Evolutionary conservation across 1,284 basidiomycete genomes (phyloP).

Genomic region (Porogramme epimiltina): DNA sequence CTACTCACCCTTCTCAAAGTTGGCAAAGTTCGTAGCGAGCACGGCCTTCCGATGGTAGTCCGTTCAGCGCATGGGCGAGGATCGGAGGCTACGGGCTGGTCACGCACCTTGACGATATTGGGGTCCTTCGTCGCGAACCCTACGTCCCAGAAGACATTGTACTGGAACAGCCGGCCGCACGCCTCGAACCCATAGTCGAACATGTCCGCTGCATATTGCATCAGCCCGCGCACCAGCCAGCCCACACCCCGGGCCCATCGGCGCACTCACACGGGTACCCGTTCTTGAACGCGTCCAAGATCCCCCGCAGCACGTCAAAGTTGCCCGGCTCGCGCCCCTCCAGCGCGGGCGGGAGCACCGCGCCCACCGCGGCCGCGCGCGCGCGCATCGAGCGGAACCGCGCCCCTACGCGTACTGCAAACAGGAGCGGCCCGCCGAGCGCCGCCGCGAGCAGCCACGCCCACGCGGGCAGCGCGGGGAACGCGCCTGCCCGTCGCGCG

Average conservation of each 20-base stretch:
- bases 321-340: conserved; percentile 19
- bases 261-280: conserved; percentile 24
- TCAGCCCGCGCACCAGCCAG: too few species aligned
- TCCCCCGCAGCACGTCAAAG: conserved; percentile 18
- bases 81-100: conserved; percentile 3
- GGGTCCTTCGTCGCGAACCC: conserved; percentile 17
- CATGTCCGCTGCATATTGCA: conserved; percentile 23
- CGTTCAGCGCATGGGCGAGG: too few species aligned
- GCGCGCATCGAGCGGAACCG: conserved; percentile 10
- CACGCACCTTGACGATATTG: conserved; percentile 18
- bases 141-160: conserved; percentile 34
- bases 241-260: too few species aligned
- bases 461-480: conserved; percentile 13
- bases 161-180: conserved; percentile 25
- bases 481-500: conserved; percentile 2
- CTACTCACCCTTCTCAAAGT: conserved; percentile 43
- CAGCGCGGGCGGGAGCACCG: conserved; percentile 19
- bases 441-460: conserved; percentile 11
- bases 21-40: conserved; percentile 43
- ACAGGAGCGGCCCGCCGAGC: conserved; percentile 11
- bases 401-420: conserved; percentile 10
- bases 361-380: conserved; percentile 20
- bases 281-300: conserved; percentile 12
- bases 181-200: conserved; percentile 13
- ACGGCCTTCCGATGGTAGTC: conserved; percentile 29